Evolutionary conservation across 2,329 filamentous ascomycete genomes (phyloP).

Genomic region (Cordyceps pruinosa): DNA sequence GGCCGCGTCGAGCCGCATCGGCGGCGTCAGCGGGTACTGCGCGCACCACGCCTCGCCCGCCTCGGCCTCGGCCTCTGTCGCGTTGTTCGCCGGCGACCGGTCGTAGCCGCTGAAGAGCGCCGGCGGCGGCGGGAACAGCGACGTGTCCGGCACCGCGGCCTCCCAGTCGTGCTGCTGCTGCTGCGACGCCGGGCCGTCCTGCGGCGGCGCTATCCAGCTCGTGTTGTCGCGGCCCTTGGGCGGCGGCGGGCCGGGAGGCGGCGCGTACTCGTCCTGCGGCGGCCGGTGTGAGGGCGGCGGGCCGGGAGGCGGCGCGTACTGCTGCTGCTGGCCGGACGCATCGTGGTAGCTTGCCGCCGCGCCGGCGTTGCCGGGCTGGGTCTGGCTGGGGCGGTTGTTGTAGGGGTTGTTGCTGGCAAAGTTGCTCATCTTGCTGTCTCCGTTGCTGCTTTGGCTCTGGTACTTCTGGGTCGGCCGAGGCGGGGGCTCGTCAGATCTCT

Average conservation of each 20-base stretch:
- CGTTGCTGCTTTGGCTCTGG: constrained; percentile 8
- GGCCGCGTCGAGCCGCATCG: constrained; percentile 41
- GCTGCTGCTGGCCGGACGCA: background rate
- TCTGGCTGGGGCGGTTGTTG: constrained; percentile 12
- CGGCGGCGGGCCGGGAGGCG: constrained; percentile 26
- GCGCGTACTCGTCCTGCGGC: constrained; percentile 18
- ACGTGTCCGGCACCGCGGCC: constrained; percentile 62
- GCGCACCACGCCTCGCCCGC: constrained; percentile 61
- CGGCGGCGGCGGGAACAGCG: constrained; percentile 66
- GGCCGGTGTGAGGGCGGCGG: constrained; percentile 23
- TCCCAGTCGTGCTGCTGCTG: constrained; percentile 63
- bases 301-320: constrained; percentile 24
- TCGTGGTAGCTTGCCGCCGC: background rate
- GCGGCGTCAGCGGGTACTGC: constrained; percentile 49
- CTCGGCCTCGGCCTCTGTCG: constrained; percentile 55
- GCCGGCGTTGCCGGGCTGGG: background rate
- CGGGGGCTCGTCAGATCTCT: constrained; percentile 31
- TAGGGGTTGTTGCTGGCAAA: constrained; percentile 12
- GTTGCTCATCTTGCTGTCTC: constrained; percentile 13
- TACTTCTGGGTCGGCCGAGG: constrained; percentile 32
- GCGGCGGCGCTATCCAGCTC: background rate
- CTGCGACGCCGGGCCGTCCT: constrained; percentile 18
- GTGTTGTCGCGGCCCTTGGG: too few relatives aligned
- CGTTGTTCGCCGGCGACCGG: constrained; percentile 61
- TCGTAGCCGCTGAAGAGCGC: constrained; percentile 58